Percentiles rank a stretch among this genome's conserved stretches.
Evolutionary conservation across 208 protist genomes (phyloP).

Genomic region (Leishmania lainsoni): DNA sequence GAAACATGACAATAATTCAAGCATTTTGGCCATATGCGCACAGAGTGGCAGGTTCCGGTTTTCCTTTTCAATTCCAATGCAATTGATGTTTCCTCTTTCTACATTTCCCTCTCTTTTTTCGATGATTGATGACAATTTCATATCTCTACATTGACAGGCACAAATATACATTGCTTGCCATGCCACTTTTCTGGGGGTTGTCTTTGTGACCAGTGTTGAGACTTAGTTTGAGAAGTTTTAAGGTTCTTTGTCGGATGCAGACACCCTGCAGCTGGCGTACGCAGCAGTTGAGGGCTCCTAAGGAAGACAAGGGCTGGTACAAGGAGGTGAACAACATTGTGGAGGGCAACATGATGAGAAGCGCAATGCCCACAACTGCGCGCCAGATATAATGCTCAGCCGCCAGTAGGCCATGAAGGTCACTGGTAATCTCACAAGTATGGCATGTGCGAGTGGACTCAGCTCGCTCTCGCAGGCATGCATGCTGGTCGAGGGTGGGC

Average conservation of each 20-base stretch:
- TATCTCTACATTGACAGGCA: background rate
- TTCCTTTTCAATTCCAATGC: background rate
- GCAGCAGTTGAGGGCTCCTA: too few relatives aligned
- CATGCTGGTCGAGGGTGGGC: conserved; percentile 73
- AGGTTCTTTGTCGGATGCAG: background rate
- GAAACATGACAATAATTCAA: background rate
- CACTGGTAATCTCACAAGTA: conserved; percentile 73
- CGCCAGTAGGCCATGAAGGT: conserved; percentile 4
- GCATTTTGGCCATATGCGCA: background rate
- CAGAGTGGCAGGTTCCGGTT: background rate
- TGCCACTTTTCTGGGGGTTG: background rate
- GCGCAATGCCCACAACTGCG: background rate
- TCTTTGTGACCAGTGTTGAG: background rate
- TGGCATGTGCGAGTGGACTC: conserved; percentile 82
- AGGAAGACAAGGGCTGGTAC: background rate
- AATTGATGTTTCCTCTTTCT: background rate
- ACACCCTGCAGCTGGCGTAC: background rate
- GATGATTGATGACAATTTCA: background rate
- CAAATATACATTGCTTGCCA: background rate
- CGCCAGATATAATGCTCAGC: background rate
- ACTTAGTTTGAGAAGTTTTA: background rate
- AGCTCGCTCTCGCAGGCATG: conserved; percentile 78
- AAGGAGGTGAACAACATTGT: background rate
- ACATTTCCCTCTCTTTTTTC: background rate
- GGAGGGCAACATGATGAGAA: background rate